Evolutionary conservation across 768 basidiomycete genomes (phyloP).

Genomic region (Rhodosporidiobolus sp.): DNA sequence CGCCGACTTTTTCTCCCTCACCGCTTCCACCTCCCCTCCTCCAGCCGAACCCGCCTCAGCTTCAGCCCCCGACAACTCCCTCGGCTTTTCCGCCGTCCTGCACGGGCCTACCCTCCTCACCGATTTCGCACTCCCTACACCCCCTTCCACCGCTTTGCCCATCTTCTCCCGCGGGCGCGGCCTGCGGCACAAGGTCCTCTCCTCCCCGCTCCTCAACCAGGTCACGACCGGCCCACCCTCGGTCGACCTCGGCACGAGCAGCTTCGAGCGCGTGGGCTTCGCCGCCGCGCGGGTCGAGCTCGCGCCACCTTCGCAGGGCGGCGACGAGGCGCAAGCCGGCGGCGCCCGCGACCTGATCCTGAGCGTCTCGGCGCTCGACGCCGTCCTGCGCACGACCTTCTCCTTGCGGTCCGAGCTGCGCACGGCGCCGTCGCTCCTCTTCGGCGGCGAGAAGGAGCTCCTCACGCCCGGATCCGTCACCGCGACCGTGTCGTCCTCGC

Average conservation of each 20-base stretch:
- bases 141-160: slow-evolving; percentile 8
- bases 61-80: too few relatives aligned
- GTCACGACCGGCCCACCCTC: slow-evolving; percentile 20
- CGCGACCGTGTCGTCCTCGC: background rate
- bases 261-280: background rate
- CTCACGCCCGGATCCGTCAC: background rate
- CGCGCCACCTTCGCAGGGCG: background rate
- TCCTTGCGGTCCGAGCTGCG: background rate
- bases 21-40: slow-evolving; percentile 10
- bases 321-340: background rate
- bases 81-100: background rate
- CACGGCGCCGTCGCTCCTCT: background rate
- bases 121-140: background rate
- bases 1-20: background rate
- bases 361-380: background rate
- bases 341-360: slow-evolving; percentile 7
- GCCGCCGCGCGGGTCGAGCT: background rate
- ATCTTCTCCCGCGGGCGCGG: slow-evolving; percentile 7
- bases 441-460: background rate
- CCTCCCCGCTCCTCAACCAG: slow-evolving; percentile 14
- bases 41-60: slow-evolving; percentile 8
- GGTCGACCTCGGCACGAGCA: slow-evolving; percentile 6
- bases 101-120: background rate
- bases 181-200: slow-evolving; percentile 20
- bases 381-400: background rate